These are phyloP conservation scores for Fusarium beomiforme DNA, from an alignment of 2,329 filamentous ascomycete genomes.

Conservation along the genomic window DNA sequence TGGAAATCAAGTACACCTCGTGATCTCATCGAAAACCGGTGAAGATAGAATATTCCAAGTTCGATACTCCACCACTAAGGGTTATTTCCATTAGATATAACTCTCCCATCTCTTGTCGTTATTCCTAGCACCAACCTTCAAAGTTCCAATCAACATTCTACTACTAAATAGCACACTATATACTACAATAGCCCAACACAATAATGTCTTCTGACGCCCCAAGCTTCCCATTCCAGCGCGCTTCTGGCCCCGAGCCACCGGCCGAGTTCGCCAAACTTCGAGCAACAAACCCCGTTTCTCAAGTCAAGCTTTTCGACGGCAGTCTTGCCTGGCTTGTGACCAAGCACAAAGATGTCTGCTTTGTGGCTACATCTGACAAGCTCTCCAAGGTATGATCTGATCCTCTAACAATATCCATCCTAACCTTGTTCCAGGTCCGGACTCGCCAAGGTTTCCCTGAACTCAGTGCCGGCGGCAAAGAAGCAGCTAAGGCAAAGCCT, in stretches of 20 bases:
- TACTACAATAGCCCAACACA: too few relatives aligned
- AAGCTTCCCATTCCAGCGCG: slow-evolving; percentile 33
- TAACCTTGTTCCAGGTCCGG: slow-evolving; percentile 45
- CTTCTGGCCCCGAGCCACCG: slow-evolving; percentile 49
- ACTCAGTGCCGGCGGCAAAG: slow-evolving; percentile 56
- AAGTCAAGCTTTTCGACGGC: slow-evolving; percentile 59
- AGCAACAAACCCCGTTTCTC: slow-evolving; percentile 54
- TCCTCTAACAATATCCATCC: fast-evolving
- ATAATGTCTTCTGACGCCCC: slow-evolving; percentile 11
- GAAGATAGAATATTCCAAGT: background rate
- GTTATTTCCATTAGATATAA: background rate
- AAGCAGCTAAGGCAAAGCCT: slow-evolving; percentile 58
- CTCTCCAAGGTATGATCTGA: slow-evolving; percentile 54
- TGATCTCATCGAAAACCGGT: background rate
- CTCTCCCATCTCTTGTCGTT: background rate
- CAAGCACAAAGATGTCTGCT: slow-evolving; percentile 58
- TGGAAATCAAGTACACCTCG: slow-evolving; percentile 18
- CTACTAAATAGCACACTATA: background rate
- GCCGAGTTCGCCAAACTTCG: slow-evolving; percentile 56
- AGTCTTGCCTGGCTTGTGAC: slow-evolving; percentile 58
- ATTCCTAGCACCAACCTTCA: background rate
- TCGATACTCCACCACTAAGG: background rate
- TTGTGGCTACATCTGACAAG: slow-evolving; percentile 55
- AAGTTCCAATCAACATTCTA: background rate
- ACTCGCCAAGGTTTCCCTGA: slow-evolving; percentile 58